A percentile compares a stretch with the other conserved stretches of the same genome.
Conservation (phyloP, 495 filamentous ascomycete species). For the Xylaria castorea region DNA sequence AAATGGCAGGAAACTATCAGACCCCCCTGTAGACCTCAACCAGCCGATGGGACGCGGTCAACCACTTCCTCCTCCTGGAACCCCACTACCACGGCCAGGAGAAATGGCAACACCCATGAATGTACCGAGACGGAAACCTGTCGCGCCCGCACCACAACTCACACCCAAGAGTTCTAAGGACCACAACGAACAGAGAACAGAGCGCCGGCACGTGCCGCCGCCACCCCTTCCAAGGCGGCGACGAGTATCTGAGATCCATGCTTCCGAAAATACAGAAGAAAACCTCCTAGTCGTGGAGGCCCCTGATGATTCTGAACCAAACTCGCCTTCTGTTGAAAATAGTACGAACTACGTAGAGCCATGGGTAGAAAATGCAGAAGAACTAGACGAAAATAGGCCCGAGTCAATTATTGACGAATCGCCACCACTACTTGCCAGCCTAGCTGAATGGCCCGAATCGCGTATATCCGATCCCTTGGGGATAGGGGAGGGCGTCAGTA, state of each 20-base stretch:
- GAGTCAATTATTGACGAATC: slow-evolving; percentile 11
- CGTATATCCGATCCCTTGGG: slow-evolving; percentile 9
- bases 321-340: slow-evolving; percentile 50
- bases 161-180: slow-evolving; percentile 34
- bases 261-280: slow-evolving; percentile 45
- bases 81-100: slow-evolving; percentile 65
- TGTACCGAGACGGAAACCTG: slow-evolving; percentile 57
- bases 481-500: not conserved
- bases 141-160: slow-evolving; percentile 44
- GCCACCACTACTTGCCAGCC: not conserved
- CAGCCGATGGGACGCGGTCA: slow-evolving; percentile 78
- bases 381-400: slow-evolving; percentile 23
- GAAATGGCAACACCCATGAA: slow-evolving; percentile 61
- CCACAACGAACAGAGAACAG: slow-evolving; percentile 35
- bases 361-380: slow-evolving; percentile 50
- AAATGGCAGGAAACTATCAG: slow-evolving; percentile 33
- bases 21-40: slow-evolving; percentile 56
- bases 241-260: slow-evolving; percentile 38
- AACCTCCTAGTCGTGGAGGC: slow-evolving; percentile 66
- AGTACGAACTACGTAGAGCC: slow-evolving; percentile 44
- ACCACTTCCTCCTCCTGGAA: slow-evolving; percentile 76
- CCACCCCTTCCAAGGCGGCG: slow-evolving; percentile 43
- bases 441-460: not conserved
- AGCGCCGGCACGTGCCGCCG: slow-evolving; percentile 52
- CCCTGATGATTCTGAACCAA: slow-evolving; percentile 63